Evolutionary conservation across 805 yeast genomes (phyloP).

Genomic region (Candida qinlingensis): DNA sequence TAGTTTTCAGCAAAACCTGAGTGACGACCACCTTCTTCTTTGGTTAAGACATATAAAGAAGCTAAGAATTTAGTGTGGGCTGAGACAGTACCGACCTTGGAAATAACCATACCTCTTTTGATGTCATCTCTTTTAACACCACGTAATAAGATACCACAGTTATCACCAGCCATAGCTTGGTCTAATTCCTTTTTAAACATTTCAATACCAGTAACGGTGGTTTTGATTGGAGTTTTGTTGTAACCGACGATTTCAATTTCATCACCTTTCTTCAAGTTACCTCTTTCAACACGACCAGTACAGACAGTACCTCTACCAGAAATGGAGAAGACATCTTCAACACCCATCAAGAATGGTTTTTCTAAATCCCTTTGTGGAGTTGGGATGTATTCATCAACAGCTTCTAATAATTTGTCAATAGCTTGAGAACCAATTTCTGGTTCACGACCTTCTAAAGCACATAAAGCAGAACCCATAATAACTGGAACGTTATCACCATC

Average conservation of each 20-base stretch:
- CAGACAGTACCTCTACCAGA: constrained; percentile 99
- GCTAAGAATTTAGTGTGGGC: constrained; percentile 93
- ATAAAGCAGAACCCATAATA: constrained; percentile 96
- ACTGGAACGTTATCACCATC: constrained; percentile 99
- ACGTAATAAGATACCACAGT: constrained; percentile 95
- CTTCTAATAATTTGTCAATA: constrained; percentile 76
- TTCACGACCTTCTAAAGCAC: constrained; percentile 84
- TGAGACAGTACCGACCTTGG: constrained; percentile 87
- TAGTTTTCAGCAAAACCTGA: constrained; percentile 95
- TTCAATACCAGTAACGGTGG: constrained; percentile 97
- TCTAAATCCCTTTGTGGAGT: constrained; percentile 95
- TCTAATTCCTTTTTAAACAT: constrained; percentile 99
- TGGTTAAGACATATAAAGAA: constrained; percentile 84
- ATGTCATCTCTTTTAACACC: constrained; percentile 98
- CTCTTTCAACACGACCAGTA: constrained; percentile 99
- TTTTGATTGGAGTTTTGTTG: constrained; percentile 80
- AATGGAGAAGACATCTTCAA: constrained; percentile 95
- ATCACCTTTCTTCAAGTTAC: constrained; percentile 95
- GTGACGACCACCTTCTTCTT: constrained; percentile 99
- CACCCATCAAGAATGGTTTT: constrained; percentile 93
- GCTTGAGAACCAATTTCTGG: constrained; percentile 92
- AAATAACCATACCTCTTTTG: constrained; percentile 94
- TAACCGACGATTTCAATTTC: constrained; percentile 96
- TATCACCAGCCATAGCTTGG: constrained; percentile 98
- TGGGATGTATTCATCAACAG: constrained; percentile 92